These are phyloP conservation scores for Gracilaria gracilis DNA, from an alignment of 23 red algal genomes.

Conservation along the genomic window DNA sequence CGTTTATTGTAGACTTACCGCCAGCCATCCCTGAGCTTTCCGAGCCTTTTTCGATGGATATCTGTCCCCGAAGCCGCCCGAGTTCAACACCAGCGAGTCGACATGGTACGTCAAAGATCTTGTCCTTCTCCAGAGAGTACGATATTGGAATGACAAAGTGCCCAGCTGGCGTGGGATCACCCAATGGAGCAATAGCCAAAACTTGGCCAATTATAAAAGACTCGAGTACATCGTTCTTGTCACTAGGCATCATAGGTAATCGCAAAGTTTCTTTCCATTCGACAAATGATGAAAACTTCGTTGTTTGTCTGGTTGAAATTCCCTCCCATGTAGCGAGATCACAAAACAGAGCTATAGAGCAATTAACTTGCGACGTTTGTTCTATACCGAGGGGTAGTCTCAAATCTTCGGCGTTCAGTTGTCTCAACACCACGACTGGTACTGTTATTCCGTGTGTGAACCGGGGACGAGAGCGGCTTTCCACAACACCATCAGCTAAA, in stretches of 20 bases:
- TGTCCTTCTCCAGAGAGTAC: neutral
- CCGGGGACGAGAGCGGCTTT: conserved; percentile 49
- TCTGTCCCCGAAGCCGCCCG: conserved; percentile 2
- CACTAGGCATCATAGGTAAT: conserved; percentile 66
- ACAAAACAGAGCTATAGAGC: conserved; percentile 53
- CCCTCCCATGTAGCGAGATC: conserved; percentile 62
- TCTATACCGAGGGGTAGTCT: conserved; percentile 65
- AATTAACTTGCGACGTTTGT: conserved; percentile 47
- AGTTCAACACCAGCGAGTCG: conserved; percentile 49
- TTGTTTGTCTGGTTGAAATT: conserved; percentile 48
- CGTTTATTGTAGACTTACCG: neutral
- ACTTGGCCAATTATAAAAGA: conserved; percentile 80
- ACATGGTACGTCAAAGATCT: conserved; percentile 74
- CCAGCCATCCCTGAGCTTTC: neutral
- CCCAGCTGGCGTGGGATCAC: conserved; percentile 61
- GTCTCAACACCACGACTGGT: conserved; percentile 49
- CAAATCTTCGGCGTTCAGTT: conserved; percentile 47
- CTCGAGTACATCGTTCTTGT: conserved; percentile 44
- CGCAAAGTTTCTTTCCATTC: conserved; percentile 62
- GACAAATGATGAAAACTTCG: conserved; percentile 30
- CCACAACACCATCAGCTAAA: conserved; percentile 68
- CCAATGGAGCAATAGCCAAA: conserved; percentile 45
- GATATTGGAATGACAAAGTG: conserved; percentile 71
- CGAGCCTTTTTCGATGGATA: neutral
- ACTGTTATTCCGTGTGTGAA: conserved; percentile 41